A percentile compares a stretch with the other conserved stretches of the same genome.
phyloP scores from a whole-genome alignment of 768 basidiomycete species.

The Lactarius hatsudake region DNA sequence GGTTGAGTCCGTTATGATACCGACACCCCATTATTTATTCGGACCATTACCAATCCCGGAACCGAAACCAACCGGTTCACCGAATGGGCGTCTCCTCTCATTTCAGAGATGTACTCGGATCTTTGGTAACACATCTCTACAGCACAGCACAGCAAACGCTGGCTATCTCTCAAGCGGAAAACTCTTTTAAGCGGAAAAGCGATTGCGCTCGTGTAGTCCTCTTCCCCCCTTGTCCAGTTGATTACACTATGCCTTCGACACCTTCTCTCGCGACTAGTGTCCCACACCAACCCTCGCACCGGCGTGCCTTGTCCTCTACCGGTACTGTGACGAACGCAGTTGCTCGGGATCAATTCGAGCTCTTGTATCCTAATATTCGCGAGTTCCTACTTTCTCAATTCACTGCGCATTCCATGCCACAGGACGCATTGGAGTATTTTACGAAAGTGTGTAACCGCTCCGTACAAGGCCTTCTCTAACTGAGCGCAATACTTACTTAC shows the following conservation, averaged over 20 bases:
- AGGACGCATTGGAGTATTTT: slow-evolving; percentile 84
- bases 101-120: neutral
- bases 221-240: neutral
- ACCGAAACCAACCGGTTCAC: too few species aligned
- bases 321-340: slow-evolving; percentile 2
- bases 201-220: neutral
- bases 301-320: neutral
- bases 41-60: too few species aligned
- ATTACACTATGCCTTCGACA: neutral
- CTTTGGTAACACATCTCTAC: neutral
- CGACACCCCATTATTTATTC: neutral
- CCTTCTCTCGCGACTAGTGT: neutral
- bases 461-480: neutral
- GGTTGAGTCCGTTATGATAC: neutral
- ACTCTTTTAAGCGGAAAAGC: neutral
- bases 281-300: neutral
- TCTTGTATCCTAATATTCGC: slow-evolving; percentile 63
- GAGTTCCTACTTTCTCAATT: slow-evolving; percentile 74
- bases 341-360: slow-evolving; percentile 16
- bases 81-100: neutral
- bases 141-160: neutral
- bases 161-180: neutral
- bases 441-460: slow-evolving; percentile 51
- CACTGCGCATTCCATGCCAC: slow-evolving; percentile 70
- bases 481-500: slow-evolving; percentile 18